Conservation (phyloP, 345 rosid genomes). For the Toxicodendron radicans region DNA sequence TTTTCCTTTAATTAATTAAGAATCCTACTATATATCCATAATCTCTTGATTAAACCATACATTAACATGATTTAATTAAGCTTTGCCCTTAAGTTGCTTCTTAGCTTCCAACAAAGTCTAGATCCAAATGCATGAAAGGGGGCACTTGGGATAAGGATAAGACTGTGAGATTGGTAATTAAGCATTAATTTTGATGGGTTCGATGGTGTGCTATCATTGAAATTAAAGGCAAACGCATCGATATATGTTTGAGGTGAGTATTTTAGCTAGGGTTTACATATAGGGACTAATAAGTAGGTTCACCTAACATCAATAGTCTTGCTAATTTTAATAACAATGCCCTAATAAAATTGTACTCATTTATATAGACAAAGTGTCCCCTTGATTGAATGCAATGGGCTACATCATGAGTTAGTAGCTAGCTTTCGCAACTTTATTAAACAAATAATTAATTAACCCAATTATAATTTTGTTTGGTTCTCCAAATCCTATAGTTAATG, state of each 20-base stretch:
- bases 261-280: constrained; percentile 30
- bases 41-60: neutral
- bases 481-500: constrained; percentile 7
- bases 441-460: constrained; percentile 14
- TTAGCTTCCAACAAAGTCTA: neutral
- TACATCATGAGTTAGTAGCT: constrained; percentile 28
- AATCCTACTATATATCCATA: neutral
- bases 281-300: constrained; percentile 50
- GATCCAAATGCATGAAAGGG: constrained; percentile 11
- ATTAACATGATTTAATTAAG: neutral
- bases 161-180: no score
- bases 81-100: constrained; percentile 11
- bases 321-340: constrained; percentile 33
- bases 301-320: constrained; percentile 47
- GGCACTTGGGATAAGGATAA: neutral
- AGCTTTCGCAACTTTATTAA: constrained; percentile 20
- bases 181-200: no score
- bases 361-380: constrained; percentile 65
- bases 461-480: constrained; percentile 3
- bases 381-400: constrained; percentile 54
- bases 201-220: constrained; percentile 28
- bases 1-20: constrained; percentile 8
- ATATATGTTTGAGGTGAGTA: constrained; percentile 13
- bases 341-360: constrained; percentile 41
- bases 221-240: constrained; percentile 27